Percentiles rank a stretch among this genome's conserved stretches.
Conservation (phyloP, 768 basidiomycete species). For the Candolleomyces eurysporus region DNA sequence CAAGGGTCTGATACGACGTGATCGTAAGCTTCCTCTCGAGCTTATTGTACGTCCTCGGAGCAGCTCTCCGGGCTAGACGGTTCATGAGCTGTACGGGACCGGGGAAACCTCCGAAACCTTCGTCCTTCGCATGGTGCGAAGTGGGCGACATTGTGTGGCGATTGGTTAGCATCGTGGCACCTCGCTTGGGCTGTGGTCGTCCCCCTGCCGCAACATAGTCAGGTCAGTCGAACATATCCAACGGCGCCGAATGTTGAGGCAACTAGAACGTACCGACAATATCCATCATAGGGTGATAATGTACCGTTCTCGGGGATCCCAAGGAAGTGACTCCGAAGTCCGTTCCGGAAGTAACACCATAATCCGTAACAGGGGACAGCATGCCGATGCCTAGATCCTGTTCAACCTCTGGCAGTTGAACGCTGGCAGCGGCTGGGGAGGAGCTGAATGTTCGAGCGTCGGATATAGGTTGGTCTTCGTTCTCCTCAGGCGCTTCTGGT, state of each 20-base stretch:
- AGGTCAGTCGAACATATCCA: not conserved
- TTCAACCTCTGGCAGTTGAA: not conserved
- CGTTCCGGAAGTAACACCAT: conserved; percentile 6
- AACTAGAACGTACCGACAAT: conserved; percentile 6
- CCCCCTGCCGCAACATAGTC: conserved; percentile 6
- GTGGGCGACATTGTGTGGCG: conserved; percentile 11
- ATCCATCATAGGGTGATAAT: conserved; percentile 16
- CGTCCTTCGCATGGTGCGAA: conserved; percentile 28
- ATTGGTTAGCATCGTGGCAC: conserved; percentile 28
- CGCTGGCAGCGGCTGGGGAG: conserved; percentile 12
- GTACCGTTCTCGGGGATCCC: conserved; percentile 12
- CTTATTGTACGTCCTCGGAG: conserved; percentile 43
- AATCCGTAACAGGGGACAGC: not conserved
- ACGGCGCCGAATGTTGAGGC: not conserved
- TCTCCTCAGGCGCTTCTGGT: conserved; percentile 3
- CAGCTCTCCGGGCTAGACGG: conserved; percentile 33
- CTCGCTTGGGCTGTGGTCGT: conserved; percentile 20
- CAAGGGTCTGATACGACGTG: conserved; percentile 42
- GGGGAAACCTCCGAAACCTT: conserved; percentile 47
- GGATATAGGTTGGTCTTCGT: not conserved
- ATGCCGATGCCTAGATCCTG: not conserved
- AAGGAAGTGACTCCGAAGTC: conserved; percentile 19
- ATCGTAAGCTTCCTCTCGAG: conserved; percentile 53
- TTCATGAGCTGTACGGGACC: conserved; percentile 39
- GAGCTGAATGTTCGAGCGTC: conserved; percentile 16